phyloP scores from a whole-genome alignment of 805 yeast genomes.

The Metschnikowia lochheadii region DNA sequence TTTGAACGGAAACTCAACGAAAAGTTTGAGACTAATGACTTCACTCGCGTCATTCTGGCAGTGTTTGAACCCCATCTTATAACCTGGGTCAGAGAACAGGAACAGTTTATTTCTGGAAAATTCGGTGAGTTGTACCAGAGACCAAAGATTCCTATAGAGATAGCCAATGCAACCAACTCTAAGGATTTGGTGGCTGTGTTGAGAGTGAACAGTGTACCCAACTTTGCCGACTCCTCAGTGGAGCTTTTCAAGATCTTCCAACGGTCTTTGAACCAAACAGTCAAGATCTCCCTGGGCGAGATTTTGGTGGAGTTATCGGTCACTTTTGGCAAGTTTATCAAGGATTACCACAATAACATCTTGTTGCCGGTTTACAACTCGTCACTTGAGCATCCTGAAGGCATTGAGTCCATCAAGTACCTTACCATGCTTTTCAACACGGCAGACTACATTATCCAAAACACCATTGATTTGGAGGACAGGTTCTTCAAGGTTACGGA shows the following conservation, averaged over 20 bases:
- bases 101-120: slow-evolving; percentile 54
- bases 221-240: slow-evolving; percentile 81
- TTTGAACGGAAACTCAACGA: slow-evolving; percentile 73
- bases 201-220: slow-evolving; percentile 47
- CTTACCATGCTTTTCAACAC: slow-evolving; percentile 77
- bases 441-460: slow-evolving; percentile 81
- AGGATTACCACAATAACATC: slow-evolving; percentile 36
- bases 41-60: slow-evolving; percentile 48
- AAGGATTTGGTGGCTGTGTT: slow-evolving; percentile 29
- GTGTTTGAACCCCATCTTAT: slow-evolving; percentile 81
- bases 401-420: slow-evolving; percentile 60
- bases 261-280: slow-evolving; percentile 47
- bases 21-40: slow-evolving; percentile 49
- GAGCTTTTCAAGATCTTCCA: slow-evolving; percentile 80
- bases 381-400: slow-evolving; percentile 22
- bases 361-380: slow-evolving; percentile 29
- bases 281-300: slow-evolving; percentile 15
- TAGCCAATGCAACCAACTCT: slow-evolving; percentile 1
- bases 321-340: slow-evolving; percentile 63
- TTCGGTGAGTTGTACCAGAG: slow-evolving; percentile 61
- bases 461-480: slow-evolving; percentile 73
- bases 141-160: slow-evolving; percentile 46
- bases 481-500: slow-evolving; percentile 42
- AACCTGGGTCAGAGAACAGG: slow-evolving; percentile 86
- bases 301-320: slow-evolving; percentile 35